phyloP scores from a whole-genome alignment of 2,329 filamentous ascomycete genomes.

The Fusarium stilboides region DNA sequence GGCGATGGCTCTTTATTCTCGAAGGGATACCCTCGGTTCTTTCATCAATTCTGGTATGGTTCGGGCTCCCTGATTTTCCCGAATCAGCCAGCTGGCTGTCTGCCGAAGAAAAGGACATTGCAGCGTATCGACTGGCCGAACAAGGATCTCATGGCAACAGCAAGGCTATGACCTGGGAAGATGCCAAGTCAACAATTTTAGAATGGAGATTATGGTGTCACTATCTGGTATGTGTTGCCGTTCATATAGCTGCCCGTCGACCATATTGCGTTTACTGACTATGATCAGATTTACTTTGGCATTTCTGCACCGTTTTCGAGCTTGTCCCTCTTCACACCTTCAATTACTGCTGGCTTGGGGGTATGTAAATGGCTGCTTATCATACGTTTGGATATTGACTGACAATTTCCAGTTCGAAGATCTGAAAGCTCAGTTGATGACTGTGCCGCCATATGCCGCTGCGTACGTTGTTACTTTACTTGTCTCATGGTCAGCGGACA shows the following conservation, averaged over 20 bases:
- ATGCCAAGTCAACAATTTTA: conserved; percentile 76
- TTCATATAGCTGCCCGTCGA: fast-evolving
- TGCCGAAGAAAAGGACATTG: conserved; percentile 70
- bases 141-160: conserved; percentile 65
- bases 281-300: conserved; percentile 59
- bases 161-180: conserved; percentile 72
- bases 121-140: conserved; percentile 54
- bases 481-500: conserved; percentile 72
- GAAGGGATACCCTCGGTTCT: conserved; percentile 75
- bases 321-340: conserved; percentile 71
- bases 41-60: conserved; percentile 73
- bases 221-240: conserved; percentile 60
- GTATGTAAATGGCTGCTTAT: conserved; percentile 19
- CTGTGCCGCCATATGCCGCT: conserved; percentile 73
- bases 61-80: conserved; percentile 77
- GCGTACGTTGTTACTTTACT: conserved; percentile 61
- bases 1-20: conserved; percentile 75
- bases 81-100: conserved; percentile 73
- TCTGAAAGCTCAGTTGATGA: conserved; percentile 72
- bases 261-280: neutral
- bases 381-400: conserved; percentile 9
- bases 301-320: conserved; percentile 68
- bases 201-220: conserved; percentile 77
- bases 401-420: conserved; percentile 28
- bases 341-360: conserved; percentile 67